These are phyloP conservation scores for Dactylella cylindrospora DNA, from an alignment of 2,329 filamentous ascomycete genomes.

Conservation along the genomic window DNA sequence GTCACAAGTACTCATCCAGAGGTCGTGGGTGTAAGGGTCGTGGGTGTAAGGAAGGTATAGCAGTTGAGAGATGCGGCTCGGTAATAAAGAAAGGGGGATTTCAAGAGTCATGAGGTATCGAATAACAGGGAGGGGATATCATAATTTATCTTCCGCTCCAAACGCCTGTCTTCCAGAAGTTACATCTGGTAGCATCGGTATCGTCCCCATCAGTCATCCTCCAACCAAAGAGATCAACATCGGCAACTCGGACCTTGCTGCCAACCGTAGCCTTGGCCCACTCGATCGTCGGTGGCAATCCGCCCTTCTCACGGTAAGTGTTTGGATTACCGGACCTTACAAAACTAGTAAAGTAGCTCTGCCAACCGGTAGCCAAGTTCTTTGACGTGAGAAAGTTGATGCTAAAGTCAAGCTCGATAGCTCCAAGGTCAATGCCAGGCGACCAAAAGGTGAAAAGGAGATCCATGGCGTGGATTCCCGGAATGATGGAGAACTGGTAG, in stretches of 20 bases:
- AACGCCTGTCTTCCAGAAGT: slow-evolving; percentile 46
- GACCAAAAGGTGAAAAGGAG: slow-evolving; percentile 55
- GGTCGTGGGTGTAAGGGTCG: no score
- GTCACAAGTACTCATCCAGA: slow-evolving; percentile 10
- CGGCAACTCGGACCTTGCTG: slow-evolving; percentile 32
- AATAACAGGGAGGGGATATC: no score
- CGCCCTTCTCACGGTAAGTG: slow-evolving; percentile 49
- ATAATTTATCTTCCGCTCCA: slow-evolving; percentile 44
- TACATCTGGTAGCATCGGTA: slow-evolving; percentile 45
- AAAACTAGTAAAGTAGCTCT: slow-evolving; percentile 54
- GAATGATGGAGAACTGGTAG: slow-evolving; percentile 54
- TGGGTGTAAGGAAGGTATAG: no score
- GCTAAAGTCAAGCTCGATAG: slow-evolving; percentile 50
- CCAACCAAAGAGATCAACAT: slow-evolving; percentile 45
- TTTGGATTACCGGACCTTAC: slow-evolving; percentile 54
- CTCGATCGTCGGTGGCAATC: slow-evolving; percentile 51
- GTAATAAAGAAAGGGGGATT: no score
- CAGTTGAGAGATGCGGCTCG: no score
- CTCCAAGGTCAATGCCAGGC: slow-evolving; percentile 49
- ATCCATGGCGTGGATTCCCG: slow-evolving; percentile 54
- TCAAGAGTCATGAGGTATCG: no score
- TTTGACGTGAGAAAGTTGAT: slow-evolving; percentile 50
- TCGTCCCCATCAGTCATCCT: slow-evolving; percentile 38
- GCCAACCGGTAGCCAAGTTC: slow-evolving; percentile 51
- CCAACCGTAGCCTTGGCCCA: slow-evolving; percentile 50